Evolutionary conservation across 75 land plant genomes (phyloP).

Genomic region (Picea sitchensis): DNA sequence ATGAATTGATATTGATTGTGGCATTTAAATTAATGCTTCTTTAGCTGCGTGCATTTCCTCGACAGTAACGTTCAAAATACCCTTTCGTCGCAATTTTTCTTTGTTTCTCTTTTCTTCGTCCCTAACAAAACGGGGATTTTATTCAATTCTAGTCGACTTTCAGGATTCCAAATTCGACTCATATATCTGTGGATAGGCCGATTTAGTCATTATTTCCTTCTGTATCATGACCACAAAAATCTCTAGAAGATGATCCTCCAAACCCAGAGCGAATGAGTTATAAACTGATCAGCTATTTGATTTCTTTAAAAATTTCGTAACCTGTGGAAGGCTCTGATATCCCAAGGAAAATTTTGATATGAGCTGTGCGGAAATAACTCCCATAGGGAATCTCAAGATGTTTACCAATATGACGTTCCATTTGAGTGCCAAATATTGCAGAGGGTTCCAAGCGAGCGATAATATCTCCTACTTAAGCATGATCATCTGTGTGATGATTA

Average conservation of each 20-base stretch:
- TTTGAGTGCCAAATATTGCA: neutral
- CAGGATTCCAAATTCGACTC: neutral
- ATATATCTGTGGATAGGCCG: neutral
- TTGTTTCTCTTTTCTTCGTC: neutral
- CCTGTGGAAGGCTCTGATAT: neutral
- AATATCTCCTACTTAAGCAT: neutral
- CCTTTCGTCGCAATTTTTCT: neutral
- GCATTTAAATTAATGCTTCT: neutral
- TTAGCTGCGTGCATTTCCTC: neutral
- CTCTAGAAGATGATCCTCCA: neutral
- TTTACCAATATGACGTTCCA: neutral
- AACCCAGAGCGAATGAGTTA: neutral
- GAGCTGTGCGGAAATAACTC: neutral
- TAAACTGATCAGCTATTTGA: conserved; percentile 10
- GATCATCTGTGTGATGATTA: neutral
- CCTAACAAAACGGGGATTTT: neutral
- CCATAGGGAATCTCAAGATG: too few relatives aligned
- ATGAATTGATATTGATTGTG: too few relatives aligned
- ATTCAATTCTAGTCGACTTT: neutral
- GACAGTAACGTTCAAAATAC: neutral
- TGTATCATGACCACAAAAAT: neutral
- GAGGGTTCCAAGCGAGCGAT: neutral
- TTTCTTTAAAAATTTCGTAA: conserved; percentile 3
- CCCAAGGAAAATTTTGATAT: neutral
- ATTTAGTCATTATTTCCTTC: conserved; percentile 1